These are phyloP conservation scores for Camellia sinensis DNA, from an alignment of 148 eudicot genomes.

Conservation along the genomic window DNA sequence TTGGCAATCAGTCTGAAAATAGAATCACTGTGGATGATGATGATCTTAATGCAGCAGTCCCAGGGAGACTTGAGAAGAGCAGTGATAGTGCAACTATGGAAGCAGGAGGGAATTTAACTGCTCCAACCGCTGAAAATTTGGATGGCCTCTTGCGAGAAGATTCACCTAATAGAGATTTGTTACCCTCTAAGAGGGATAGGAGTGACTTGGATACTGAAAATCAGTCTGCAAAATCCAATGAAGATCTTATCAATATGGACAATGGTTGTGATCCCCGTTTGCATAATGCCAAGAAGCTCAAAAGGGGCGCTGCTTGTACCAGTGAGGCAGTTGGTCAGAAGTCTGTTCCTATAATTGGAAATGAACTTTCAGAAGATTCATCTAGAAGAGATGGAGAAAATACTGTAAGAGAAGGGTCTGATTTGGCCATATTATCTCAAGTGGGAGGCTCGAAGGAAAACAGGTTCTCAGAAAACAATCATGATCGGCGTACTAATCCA, in stretches of 20 bases:
- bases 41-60: constrained; percentile 19
- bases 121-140: constrained; percentile 7
- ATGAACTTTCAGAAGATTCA: constrained; percentile 16
- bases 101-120: constrained; percentile 17
- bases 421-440: constrained; percentile 13
- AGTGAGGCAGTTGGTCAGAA: constrained; percentile 18
- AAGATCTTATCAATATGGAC: constrained; percentile 15
- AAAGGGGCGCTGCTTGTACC: constrained; percentile 22
- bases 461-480: neutral
- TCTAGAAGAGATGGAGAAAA: neutral
- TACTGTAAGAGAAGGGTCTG: constrained; percentile 11
- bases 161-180: constrained; percentile 14
- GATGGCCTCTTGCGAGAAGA: constrained; percentile 15
- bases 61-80: constrained; percentile 10
- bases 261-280: constrained; percentile 18
- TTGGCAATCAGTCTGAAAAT: constrained; percentile 16
- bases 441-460: constrained; percentile 13
- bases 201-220: constrained; percentile 17
- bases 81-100: constrained; percentile 1
- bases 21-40: constrained; percentile 17
- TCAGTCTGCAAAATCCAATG: constrained; percentile 10
- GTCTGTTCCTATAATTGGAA: constrained; percentile 20
- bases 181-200: constrained; percentile 28
- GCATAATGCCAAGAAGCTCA: constrained; percentile 40
- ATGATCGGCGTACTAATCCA: constrained; percentile 6